phyloP scores from a whole-genome alignment of 352 stramenopile genomes.

The Phytophthora kernoviae region DNA sequence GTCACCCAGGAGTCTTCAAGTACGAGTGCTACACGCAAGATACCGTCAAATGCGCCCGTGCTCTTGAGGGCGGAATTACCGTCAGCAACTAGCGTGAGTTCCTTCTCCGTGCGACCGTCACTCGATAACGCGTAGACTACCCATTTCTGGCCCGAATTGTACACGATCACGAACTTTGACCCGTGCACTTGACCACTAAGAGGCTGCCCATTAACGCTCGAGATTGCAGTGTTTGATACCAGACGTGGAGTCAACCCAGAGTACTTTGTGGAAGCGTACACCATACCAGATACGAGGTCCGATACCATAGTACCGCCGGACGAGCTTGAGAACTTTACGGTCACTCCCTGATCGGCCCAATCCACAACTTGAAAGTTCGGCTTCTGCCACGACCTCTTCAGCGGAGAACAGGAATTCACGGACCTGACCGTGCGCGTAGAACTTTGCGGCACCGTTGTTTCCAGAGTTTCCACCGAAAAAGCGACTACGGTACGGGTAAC shows the following conservation, averaged over 20 bases:
- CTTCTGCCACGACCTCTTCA: constrained; percentile 46
- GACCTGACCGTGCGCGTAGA: constrained; percentile 58
- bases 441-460: constrained; percentile 55
- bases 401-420: constrained; percentile 62
- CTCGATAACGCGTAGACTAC: constrained; percentile 55
- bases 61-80: constrained; percentile 42
- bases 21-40: constrained; percentile 52
- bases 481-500: constrained; percentile 59
- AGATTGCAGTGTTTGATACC: constrained; percentile 44
- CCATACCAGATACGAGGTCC: constrained; percentile 68
- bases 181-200: constrained; percentile 28
- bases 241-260: constrained; percentile 47
- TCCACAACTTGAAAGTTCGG: constrained; percentile 56
- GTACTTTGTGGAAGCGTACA: constrained; percentile 60
- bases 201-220: constrained; percentile 46
- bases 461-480: constrained; percentile 56
- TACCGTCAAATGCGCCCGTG: constrained; percentile 42
- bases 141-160: constrained; percentile 65
- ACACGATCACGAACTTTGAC: constrained; percentile 57
- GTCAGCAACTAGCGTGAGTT: constrained; percentile 46
- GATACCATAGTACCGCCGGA: constrained; percentile 42
- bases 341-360: constrained; percentile 65
- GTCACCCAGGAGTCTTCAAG: constrained; percentile 40
- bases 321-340: constrained; percentile 41
- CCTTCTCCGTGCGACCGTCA: constrained; percentile 43